Evolutionary conservation across 2,329 filamentous ascomycete genomes (phyloP), one percentile per base, ranked within the genome.

Genomic region (Rutstroemia sydowiana): DNA sequence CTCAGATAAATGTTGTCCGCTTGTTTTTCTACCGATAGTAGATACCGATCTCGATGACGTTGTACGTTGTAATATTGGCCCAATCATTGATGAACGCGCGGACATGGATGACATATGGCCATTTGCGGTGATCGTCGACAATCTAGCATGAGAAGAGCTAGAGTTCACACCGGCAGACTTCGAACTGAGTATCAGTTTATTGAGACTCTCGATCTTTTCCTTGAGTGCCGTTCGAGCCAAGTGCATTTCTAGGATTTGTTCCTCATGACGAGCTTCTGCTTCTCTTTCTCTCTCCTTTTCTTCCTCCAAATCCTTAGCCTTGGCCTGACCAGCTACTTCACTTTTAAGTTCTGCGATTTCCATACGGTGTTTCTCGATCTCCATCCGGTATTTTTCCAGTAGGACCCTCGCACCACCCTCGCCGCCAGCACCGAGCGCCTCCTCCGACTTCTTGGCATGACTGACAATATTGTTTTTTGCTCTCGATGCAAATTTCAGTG

Each of bases 161-260:
- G 75, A 77, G 68, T 98, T 98, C 51, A 98, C 93, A 5, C 93
- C 93, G 5, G 88, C 87, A 5, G 92, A 97, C 67, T 96, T 96
- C 14, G 92, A 97, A 67, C 89, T 95, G 54, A 98, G 73, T 58
- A 98, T 97, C 45, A 98, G 75, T 44, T 92, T 84, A 70, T 97
- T 98, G 43, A 98, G 76, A 69, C 98, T 93, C 66, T 96, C 91
- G 62, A 98, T 98, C 28, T 93, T 85, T 73, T 98, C 93, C 68
- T 97, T 98, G 50, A 98, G 73, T 0, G 93, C 93, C 1, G 93
- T 98, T 39, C 93, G 83, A 30, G 93, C 93, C 43, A 98, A 78
- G 67, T 98, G 93, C 88, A 98, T 97, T 70, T 98, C 93, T 50
- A 98, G 76, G 79, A 98, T 92, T 69, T 98, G 93, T 71, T 97